These are phyloP conservation scores for Hypoxylon sp. DNA, from an alignment of 2,329 filamentous ascomycete species.

Conservation along the genomic window DNA sequence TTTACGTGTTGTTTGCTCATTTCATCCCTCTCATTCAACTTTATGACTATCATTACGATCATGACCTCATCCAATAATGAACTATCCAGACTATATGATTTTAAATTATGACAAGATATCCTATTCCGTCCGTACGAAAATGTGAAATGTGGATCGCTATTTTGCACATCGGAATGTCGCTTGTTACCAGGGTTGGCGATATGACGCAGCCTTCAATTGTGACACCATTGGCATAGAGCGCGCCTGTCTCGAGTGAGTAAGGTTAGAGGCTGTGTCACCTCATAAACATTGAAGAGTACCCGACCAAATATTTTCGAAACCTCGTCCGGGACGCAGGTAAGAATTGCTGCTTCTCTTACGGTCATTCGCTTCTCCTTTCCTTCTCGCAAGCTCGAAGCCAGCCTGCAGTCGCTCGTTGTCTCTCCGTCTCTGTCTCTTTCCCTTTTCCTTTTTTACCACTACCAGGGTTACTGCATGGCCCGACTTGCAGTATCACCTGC, in stretches of 20 bases:
- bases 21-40: slow-evolving; percentile 21
- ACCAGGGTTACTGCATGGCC: slow-evolving; percentile 40
- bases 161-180: slow-evolving; percentile 51
- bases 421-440: slow-evolving; percentile 24
- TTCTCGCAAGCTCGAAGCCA: slow-evolving; percentile 37
- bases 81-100: slow-evolving; percentile 25
- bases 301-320: slow-evolving; percentile 40
- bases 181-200: slow-evolving; percentile 46
- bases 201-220: slow-evolving; percentile 50
- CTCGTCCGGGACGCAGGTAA: slow-evolving; percentile 31
- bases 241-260: slow-evolving; percentile 23
- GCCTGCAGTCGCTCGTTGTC: slow-evolving; percentile 33
- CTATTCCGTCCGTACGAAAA: slow-evolving; percentile 42
- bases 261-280: slow-evolving; percentile 37
- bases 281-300: slow-evolving; percentile 39
- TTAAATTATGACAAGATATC: slow-evolving; percentile 35
- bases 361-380: slow-evolving; percentile 29
- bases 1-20: slow-evolving; percentile 13
- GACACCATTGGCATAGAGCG: slow-evolving; percentile 40
- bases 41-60: slow-evolving; percentile 1
- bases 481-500: slow-evolving; percentile 42
- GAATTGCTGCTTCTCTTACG: slow-evolving; percentile 10
- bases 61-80: slow-evolving; percentile 32
- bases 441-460: slow-evolving; percentile 20
- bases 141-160: slow-evolving; percentile 50